These are phyloP conservation scores for Aspergillus ellipticus DNA, from an alignment of 495 filamentous ascomycete genomes.

Conservation along the genomic window DNA sequence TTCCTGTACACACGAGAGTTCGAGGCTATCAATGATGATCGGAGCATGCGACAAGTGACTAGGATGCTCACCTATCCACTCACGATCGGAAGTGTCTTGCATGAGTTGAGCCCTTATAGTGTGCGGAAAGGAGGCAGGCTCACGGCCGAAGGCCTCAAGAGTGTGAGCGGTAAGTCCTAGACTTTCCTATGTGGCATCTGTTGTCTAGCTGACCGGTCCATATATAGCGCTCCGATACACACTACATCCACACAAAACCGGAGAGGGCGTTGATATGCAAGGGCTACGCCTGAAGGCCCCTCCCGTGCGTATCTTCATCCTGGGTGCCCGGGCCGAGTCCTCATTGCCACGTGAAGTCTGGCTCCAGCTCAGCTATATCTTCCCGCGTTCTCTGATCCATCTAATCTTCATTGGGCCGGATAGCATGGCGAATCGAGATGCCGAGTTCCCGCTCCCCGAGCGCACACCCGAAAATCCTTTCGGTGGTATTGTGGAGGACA, in stretches of 20 bases:
- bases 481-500: conserved; percentile 85
- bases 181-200: neutral
- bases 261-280: conserved; percentile 69
- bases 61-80: conserved; percentile 88
- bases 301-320: conserved; percentile 85
- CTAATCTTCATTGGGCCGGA: conserved; percentile 95
- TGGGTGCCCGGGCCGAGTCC: conserved; percentile 93
- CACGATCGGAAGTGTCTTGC: conserved; percentile 84
- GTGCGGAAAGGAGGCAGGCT: conserved; percentile 68
- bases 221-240: conserved; percentile 80
- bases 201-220: conserved; percentile 11
- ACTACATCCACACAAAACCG: conserved; percentile 79
- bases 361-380: conserved; percentile 86
- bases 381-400: conserved; percentile 70
- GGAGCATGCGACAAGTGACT: conserved; percentile 86
- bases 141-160: conserved; percentile 85
- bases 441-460: conserved; percentile 84
- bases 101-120: conserved; percentile 89
- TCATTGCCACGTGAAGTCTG: conserved; percentile 91
- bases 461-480: conserved; percentile 83
- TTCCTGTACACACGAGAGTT: conserved; percentile 87
- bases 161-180: conserved; percentile 70
- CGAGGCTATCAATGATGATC: conserved; percentile 80
- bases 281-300: conserved; percentile 79
- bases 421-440: conserved; percentile 84